Base-by-base conservation (phyloP, 306 rosid species). In the Boehmeria nivea region DNA sequence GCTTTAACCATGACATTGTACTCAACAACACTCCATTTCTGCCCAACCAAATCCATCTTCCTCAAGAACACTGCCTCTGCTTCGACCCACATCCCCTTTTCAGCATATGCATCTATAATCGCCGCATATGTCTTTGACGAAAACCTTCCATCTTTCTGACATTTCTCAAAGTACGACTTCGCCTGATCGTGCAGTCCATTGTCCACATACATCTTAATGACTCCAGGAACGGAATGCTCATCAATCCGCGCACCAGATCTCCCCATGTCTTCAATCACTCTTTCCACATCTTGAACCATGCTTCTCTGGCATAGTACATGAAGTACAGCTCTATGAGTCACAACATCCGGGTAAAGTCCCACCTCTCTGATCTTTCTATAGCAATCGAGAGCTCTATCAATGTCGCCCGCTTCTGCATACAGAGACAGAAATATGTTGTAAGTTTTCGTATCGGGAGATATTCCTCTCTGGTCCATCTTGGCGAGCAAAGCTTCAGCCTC, bases 1-100 rank as follows among this genome's bases (percentile, higher is more conserved):
- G 93, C 96, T 75, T 91, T 91, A 56, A 91, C 69, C 96, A 87
- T 78, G 66, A 87, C 85, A 36, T 91, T 91, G 63, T 72, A 84
- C 65, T 91, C 99, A 18, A 80, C 22, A 59, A 81, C 72, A 67
- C 73, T 86, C 79, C 76, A 82, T 19, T 50, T 37, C 73, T 69
- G 65, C 37, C 79, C 80, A 24, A 54, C 44, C 54, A 26, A 43
- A 20, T 78, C 82, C 71, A 77, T 75, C 69, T 67, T 69, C 73
- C 83, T 54, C 26, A 56, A 68, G 68, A 87, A 91, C 42, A 91
- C 2, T 1, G 61, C 58, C 79, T 87, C 98, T 0, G 96, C 95
- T 71, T 87, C 89, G 14, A 64, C 74, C 83, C 87, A 91, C 51
- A 76, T 78, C 25, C 95, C 95, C 59, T 71, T 85, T 58, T 87